These are phyloP conservation scores for Cyclotella sp. DNA, from an alignment of 108 stramenopile species.

Conservation along the genomic window DNA sequence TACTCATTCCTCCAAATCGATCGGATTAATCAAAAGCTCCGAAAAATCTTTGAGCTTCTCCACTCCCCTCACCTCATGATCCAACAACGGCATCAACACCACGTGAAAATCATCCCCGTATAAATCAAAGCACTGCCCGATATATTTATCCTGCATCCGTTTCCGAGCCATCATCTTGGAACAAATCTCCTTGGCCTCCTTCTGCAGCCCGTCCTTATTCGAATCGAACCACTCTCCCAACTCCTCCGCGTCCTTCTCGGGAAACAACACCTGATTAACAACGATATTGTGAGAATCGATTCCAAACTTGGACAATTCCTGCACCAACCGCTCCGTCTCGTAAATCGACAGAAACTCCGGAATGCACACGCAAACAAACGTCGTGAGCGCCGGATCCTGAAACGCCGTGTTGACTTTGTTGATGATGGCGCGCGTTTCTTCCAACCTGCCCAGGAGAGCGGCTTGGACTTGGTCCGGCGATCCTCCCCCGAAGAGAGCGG, in stretches of 20 bases:
- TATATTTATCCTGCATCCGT: slow-evolving; percentile 99
- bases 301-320: slow-evolving; percentile 98
- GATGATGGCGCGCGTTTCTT: slow-evolving; percentile 91
- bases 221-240: slow-evolving; percentile 92
- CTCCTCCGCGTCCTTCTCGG: slow-evolving; percentile 97
- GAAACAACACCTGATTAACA: slow-evolving; percentile 99
- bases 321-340: slow-evolving; percentile 99
- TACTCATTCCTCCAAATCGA: slow-evolving; percentile 81
- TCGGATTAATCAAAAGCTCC: slow-evolving; percentile 88
- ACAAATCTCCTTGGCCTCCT: slow-evolving; percentile 95
- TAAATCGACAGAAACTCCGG: slow-evolving; percentile 99
- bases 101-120: slow-evolving; percentile 99
- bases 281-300: slow-evolving; percentile 99
- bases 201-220: slow-evolving; percentile 80
- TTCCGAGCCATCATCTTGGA: slow-evolving; percentile 98
- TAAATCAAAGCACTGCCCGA: slow-evolving; percentile 98
- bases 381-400: slow-evolving; percentile 96
- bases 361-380: slow-evolving; percentile 99
- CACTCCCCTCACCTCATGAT: slow-evolving; percentile 95
- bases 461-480: slow-evolving; percentile 84
- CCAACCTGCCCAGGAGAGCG: slow-evolving; percentile 87
- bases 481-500: slow-evolving; percentile 87
- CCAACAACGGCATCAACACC: slow-evolving; percentile 96
- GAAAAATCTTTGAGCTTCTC: slow-evolving; percentile 90
- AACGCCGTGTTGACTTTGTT: slow-evolving; percentile 96